Percentiles rank a stretch among this genome's conserved stretches.
Conservation (phyloP, 2,329 filamentous ascomycete species). For the Penicillium sp. region DNA sequence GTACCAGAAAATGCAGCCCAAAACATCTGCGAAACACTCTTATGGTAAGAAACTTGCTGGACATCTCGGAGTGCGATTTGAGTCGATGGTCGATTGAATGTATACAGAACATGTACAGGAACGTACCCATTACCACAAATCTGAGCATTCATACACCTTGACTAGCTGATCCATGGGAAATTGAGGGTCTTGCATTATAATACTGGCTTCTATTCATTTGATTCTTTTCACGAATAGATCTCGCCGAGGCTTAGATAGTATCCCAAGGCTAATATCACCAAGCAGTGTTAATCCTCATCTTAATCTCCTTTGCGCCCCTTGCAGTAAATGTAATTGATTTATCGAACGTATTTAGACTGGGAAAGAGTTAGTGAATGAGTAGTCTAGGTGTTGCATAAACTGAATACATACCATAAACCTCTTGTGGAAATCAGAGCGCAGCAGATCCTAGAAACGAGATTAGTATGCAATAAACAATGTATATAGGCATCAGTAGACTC, state of each 20-base stretch:
- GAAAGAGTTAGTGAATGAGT: constrained; percentile 6
- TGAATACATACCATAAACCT: constrained; percentile 73
- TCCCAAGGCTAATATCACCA: not conserved
- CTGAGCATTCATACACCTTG: too few species aligned
- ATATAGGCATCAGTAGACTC: constrained; percentile 35
- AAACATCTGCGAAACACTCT: too few species aligned
- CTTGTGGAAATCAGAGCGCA: constrained; percentile 96
- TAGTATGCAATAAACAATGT: constrained; percentile 12
- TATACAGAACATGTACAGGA: too few species aligned
- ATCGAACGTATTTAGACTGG: constrained; percentile 52
- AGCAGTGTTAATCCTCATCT: not conserved
- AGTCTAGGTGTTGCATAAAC: not conserved
- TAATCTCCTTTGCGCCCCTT: not conserved
- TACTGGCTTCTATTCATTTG: not conserved
- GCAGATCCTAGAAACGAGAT: constrained; percentile 62
- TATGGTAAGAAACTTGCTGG: too few species aligned
- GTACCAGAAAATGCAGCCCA: too few species aligned
- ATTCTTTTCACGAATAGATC: not conserved
- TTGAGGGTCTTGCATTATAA: too few species aligned
- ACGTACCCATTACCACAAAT: too few species aligned
- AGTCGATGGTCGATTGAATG: too few species aligned
- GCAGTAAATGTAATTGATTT: not conserved
- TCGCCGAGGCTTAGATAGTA: not conserved
- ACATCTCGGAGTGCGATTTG: too few species aligned
- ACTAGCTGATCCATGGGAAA: too few species aligned